Evolutionary conservation across 208 protist genomes (phyloP).

Genomic region (Wallacemonas sp.): DNA sequence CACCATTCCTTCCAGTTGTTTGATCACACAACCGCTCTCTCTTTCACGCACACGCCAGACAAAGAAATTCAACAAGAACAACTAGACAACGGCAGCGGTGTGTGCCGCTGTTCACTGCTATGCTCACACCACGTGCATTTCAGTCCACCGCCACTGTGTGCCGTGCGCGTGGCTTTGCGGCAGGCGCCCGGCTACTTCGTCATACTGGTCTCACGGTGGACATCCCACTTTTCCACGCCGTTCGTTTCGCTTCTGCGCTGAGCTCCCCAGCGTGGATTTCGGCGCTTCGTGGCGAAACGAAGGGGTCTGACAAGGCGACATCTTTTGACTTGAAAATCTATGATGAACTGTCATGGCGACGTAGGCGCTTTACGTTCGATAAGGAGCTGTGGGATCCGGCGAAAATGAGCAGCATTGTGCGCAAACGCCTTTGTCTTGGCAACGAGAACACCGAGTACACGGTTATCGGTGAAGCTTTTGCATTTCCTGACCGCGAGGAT

Average conservation of each 20-base stretch:
- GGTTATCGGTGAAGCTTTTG: slow-evolving; percentile 90
- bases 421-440: slow-evolving; percentile 75
- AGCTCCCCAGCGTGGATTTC: slow-evolving; percentile 62
- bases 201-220: background rate
- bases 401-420: slow-evolving; percentile 80
- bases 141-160: too few relatives aligned
- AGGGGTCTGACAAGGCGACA: slow-evolving; percentile 61
- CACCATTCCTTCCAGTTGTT: too few relatives aligned
- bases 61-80: too few relatives aligned
- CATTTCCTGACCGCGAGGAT: slow-evolving; percentile 89
- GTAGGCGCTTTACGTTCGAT: slow-evolving; percentile 74
- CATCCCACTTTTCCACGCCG: background rate
- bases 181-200: background rate
- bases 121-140: background rate
- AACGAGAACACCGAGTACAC: slow-evolving; percentile 86
- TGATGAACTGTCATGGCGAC: slow-evolving; percentile 79
- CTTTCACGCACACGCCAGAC: too few relatives aligned
- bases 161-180: too few relatives aligned
- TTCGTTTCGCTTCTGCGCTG: background rate
- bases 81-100: too few relatives aligned
- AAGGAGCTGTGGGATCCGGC: slow-evolving; percentile 81
- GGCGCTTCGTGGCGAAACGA: slow-evolving; percentile 66
- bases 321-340: slow-evolving; percentile 91
- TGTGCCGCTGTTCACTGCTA: too few relatives aligned
- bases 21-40: too few relatives aligned